Evolutionary conservation across 768 basidiomycete genomes (phyloP), one percentile per base, ranked within the genome.

Genomic region (Polyporus arcularius): DNA sequence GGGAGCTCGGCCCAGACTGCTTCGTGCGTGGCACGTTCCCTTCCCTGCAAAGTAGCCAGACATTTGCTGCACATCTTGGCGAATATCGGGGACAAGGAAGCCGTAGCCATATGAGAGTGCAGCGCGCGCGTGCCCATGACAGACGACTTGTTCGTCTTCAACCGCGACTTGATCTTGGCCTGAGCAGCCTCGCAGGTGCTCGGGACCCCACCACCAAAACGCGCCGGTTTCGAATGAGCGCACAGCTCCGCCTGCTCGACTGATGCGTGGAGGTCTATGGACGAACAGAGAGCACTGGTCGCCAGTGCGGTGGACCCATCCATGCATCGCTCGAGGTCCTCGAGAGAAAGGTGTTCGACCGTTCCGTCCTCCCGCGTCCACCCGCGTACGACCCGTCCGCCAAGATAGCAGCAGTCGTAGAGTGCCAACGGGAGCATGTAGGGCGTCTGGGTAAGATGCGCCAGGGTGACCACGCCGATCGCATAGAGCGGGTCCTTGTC

Each of bases 371-470:
- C 21, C 7, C 21, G 46, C 6, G n/a, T 11, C 46, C 46, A 48
- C 28, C 46, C 46, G 21, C 28, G 46, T 4, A 18, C 12, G 46
- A 48, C 14, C 9, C 26, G 21, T 26, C 46, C 46, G 46, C 46
- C 46, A 8, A 48, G 42, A 4, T 9, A 4, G 16, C 42, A 45
- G 46, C 55, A 56, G 6, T 32, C n/a, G 39, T 58, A 58, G 16
- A 58, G 26, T 5, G 57, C 57, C 7, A 43, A 11, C 28, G 57
- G 57, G 4, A 58, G 57, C 31, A 58, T 39, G 49, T 39, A 50
- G 7, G 38, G 18, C 16, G 32, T 50, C 12, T 50, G n/a, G 12
- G 57, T 58, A 8, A 58, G 57, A 5, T 39, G 48, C 39, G 48
- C 32, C 4, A 58, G 57, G 57, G 41, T 26, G 26, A 58, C 48